These are phyloP conservation scores for Pleurotus salmoneostramineus DNA, from an alignment of 768 basidiomycete species.

Conservation along the genomic window DNA sequence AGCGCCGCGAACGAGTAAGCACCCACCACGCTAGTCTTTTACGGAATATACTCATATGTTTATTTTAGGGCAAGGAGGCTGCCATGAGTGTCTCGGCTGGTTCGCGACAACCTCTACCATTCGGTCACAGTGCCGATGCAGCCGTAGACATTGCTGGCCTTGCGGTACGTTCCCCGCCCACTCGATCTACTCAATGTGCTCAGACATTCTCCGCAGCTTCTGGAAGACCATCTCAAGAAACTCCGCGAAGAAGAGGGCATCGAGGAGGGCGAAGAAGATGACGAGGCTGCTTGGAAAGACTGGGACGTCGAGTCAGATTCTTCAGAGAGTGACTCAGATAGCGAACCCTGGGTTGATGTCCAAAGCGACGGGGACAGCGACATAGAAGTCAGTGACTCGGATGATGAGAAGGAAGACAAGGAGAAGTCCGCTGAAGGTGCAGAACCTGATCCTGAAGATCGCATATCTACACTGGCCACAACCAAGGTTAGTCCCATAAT, in stretches of 20 bases:
- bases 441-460: constrained; percentile 26
- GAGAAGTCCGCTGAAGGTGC: constrained; percentile 21
- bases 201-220: constrained; percentile 45
- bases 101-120: constrained; percentile 61
- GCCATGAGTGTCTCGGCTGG: constrained; percentile 69
- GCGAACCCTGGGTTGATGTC: constrained; percentile 81
- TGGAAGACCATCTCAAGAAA: constrained; percentile 82
- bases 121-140: constrained; percentile 72
- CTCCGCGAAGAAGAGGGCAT: constrained; percentile 63
- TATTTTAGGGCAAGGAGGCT: constrained; percentile 80
- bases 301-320: constrained; percentile 86
- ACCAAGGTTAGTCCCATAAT: constrained; percentile 56
- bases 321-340: constrained; percentile 47
- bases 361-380: constrained; percentile 61
- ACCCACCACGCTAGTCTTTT: not conserved
- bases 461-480: constrained; percentile 66
- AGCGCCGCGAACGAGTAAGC: constrained; percentile 77
- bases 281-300: constrained; percentile 74
- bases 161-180: constrained; percentile 46
- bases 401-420: constrained; percentile 61
- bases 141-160: constrained; percentile 90
- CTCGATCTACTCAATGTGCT: not conserved
- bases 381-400: constrained; percentile 82
- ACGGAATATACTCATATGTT: not conserved
- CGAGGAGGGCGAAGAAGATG: constrained; percentile 49